These are phyloP conservation scores for Fraxinus baroniana DNA, from an alignment of 305 asterid species.

Conservation along the genomic window DNA sequence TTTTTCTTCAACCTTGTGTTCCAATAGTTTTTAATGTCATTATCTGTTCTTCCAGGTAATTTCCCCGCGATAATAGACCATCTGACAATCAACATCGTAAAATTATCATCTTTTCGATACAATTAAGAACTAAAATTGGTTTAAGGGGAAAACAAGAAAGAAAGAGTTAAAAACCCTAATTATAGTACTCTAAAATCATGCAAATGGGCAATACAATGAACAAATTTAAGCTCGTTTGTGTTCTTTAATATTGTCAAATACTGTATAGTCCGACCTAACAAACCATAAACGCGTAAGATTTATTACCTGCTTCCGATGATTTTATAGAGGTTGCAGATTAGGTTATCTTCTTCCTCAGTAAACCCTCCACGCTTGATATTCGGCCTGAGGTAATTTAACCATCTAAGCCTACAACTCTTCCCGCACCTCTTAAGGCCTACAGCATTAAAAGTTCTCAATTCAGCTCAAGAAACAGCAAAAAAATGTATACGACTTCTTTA, in stretches of 20 bases:
- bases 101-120: background rate
- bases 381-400: background rate
- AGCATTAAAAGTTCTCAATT: background rate
- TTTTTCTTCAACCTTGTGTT: background rate
- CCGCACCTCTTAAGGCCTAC: background rate
- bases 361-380: background rate
- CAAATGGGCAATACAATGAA: background rate
- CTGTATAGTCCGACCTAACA: background rate
- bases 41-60: background rate
- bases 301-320: background rate
- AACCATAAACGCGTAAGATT: background rate
- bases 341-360: background rate
- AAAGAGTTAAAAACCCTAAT: background rate
- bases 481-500: background rate
- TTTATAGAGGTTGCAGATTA: background rate
- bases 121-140: background rate
- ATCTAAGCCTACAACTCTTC: background rate
- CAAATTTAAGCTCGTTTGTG: background rate
- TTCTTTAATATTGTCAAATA: background rate
- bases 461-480: background rate
- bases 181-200: background rate
- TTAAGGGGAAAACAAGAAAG: background rate
- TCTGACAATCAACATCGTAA: background rate
- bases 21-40: background rate
- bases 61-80: background rate